Conservation (phyloP, 2,329 filamentous ascomycete species). For the Fusarium albosuccineum region DNA sequence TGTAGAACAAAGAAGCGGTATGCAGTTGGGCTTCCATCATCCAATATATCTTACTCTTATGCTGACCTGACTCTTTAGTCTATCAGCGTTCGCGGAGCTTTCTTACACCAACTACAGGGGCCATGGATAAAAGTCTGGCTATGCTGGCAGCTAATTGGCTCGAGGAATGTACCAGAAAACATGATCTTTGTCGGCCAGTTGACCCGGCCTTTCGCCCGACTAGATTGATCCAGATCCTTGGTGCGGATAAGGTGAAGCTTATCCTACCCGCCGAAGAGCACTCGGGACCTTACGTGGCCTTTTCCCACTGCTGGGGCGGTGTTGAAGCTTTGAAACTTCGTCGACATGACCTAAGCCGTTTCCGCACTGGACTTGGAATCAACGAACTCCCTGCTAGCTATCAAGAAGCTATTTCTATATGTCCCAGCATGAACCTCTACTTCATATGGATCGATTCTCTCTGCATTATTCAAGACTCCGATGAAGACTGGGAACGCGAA, state of each 20-base stretch:
- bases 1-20: too few relatives aligned
- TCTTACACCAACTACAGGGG: too few relatives aligned
- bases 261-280: neutral
- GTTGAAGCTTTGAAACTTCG: too few relatives aligned
- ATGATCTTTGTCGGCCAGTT: too few relatives aligned
- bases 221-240: slow-evolving; percentile 2
- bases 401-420: neutral
- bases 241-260: neutral
- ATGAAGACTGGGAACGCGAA: neutral
- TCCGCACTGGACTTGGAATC: neutral
- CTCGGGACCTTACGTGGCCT: neutral
- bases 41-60: too few relatives aligned
- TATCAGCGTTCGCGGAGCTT: too few relatives aligned
- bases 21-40: too few relatives aligned
- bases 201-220: neutral
- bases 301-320: slow-evolving; percentile 9
- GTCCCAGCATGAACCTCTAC: neutral
- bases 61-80: too few relatives aligned
- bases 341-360: neutral
- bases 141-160: too few relatives aligned
- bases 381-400: neutral
- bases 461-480: slow-evolving; percentile 3
- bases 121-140: too few relatives aligned
- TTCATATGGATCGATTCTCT: neutral
- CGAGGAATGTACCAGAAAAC: too few relatives aligned